Percentiles rank a stretch among this genome's conserved stretches.
phyloP scores from a whole-genome alignment of 768 basidiomycete species.

The Piloderma croceum region DNA sequence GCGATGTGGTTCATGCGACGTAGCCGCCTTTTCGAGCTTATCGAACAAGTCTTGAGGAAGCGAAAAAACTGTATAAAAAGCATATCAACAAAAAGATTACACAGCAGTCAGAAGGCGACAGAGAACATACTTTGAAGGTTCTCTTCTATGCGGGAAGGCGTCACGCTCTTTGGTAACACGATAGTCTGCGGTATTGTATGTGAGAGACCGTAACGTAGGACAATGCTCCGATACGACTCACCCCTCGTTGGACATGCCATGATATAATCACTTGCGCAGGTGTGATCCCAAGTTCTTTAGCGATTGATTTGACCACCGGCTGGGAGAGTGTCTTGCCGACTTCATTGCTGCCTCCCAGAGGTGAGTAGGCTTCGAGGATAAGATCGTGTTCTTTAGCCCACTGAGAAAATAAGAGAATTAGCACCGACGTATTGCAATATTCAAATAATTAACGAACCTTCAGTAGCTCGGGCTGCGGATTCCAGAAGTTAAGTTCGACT shows the following conservation, averaged over 20 bases:
- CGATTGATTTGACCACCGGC: constrained; percentile 57
- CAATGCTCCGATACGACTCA: constrained; percentile 29
- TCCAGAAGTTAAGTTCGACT: constrained; percentile 73
- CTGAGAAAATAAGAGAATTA: constrained; percentile 24
- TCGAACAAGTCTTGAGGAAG: constrained; percentile 35
- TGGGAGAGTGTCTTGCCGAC: constrained; percentile 54
- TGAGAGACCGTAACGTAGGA: neutral
- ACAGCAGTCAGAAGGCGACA: neutral
- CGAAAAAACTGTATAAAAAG: constrained; percentile 22
- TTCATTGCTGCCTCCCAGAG: constrained; percentile 57
- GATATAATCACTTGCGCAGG: constrained; percentile 72
- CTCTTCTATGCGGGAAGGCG: constrained; percentile 58
- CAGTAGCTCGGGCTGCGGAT: constrained; percentile 73
- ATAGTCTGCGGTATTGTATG: constrained; percentile 41
- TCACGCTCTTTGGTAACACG: constrained; percentile 75
- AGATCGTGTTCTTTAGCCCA: constrained; percentile 64
- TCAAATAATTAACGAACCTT: constrained; percentile 35
- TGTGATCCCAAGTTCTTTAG: constrained; percentile 58
- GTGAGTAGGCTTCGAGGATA: constrained; percentile 73
- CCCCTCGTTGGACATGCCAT: constrained; percentile 75
- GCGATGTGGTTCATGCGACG: constrained; percentile 49
- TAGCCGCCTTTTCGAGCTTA: constrained; percentile 46
- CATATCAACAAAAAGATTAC: neutral
- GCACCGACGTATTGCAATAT: neutral
- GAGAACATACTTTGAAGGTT: constrained; percentile 52